Evolutionary conservation across 805 yeast genomes (phyloP), one percentile per base, ranked within the genome.

Genomic region (Saturnispora halmiae): DNA sequence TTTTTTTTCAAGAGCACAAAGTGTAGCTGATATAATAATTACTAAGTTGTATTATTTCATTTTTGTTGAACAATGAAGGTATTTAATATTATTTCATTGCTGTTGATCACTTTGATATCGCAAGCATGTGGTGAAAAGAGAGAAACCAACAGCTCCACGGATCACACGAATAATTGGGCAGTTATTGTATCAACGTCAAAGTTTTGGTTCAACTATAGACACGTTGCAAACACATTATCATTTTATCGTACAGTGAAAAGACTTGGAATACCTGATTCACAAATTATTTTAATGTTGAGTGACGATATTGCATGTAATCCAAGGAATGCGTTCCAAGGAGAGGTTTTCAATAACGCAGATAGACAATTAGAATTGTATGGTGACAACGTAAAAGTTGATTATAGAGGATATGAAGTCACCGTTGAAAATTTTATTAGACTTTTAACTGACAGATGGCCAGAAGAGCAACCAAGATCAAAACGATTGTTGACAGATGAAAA

Each of bases 221-320:
- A 92, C 60, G 85, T 90, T 86, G 97, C 98, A 29, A 92, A 92
- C 61, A 95, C 83, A 24, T 67, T 92, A 50, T 82, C 95, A 56
- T 79, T 92, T 75, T 92, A 92, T 65, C 72, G 98, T 51, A 92
- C 97, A 0, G 97, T 92, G 29, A 92, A 90, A 61, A 70, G 98
- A 51, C 64, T 92, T 39, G 99, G 98, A 2, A 92, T 92, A 20
- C 99, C 99, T 0, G 98, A 92, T 63, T 87, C 96, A 2, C 97
- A 92, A 56, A 92, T 92, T 56, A 88, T 92, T 34, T 66, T 92
- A 51, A 92, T 92, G 97, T 65, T 92, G 39, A 82, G 96, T 34
- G 99, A 92, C 61, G 99, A 92, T 59, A 82, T 90, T 37, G 95
- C 97, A 3, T 92, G 99, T 60, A 92, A 92, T 58, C 87, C 98